Conservation (phyloP, 352 stramenopile species). For the Phytophthora pistaciae region DNA sequence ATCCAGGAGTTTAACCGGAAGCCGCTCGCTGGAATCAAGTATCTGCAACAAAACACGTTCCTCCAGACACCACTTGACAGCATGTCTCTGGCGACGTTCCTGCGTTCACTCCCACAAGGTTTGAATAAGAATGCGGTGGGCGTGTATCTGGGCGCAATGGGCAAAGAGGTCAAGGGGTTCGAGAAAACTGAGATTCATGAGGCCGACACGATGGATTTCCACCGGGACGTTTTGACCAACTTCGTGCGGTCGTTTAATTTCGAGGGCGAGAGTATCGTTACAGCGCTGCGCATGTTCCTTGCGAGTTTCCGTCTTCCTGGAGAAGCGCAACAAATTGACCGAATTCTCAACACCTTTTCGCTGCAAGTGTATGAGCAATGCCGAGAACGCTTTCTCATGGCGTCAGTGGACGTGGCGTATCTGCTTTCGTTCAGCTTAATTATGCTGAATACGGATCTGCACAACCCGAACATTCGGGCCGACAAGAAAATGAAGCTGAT, state of each 20-base stretch:
- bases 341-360: slow-evolving; percentile 90
- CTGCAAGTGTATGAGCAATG: slow-evolving; percentile 88
- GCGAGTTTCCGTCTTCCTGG: slow-evolving; percentile 85
- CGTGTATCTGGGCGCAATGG: slow-evolving; percentile 87
- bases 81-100: slow-evolving; percentile 84
- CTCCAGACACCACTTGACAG: slow-evolving; percentile 82
- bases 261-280: slow-evolving; percentile 74
- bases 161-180: slow-evolving; percentile 81
- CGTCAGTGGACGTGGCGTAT: slow-evolving; percentile 91
- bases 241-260: slow-evolving; percentile 90
- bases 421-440: slow-evolving; percentile 91
- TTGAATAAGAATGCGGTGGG: slow-evolving; percentile 87
- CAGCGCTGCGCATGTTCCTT: slow-evolving; percentile 85
- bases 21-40: slow-evolving; percentile 90
- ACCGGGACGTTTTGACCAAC: slow-evolving; percentile 71
- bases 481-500: slow-evolving; percentile 90
- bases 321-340: slow-evolving; percentile 91
- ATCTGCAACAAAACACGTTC: slow-evolving; percentile 82
- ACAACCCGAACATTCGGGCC: slow-evolving; percentile 85
- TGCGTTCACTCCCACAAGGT: slow-evolving; percentile 84
- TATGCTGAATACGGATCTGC: slow-evolving; percentile 91
- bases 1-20: slow-evolving; percentile 96
- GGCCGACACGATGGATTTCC: slow-evolving; percentile 88
- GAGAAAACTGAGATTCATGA: slow-evolving; percentile 81
- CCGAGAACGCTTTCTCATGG: slow-evolving; percentile 86